phyloP scores from a whole-genome alignment of 768 basidiomycete genomes.

The Boletus barrowsii region DNA sequence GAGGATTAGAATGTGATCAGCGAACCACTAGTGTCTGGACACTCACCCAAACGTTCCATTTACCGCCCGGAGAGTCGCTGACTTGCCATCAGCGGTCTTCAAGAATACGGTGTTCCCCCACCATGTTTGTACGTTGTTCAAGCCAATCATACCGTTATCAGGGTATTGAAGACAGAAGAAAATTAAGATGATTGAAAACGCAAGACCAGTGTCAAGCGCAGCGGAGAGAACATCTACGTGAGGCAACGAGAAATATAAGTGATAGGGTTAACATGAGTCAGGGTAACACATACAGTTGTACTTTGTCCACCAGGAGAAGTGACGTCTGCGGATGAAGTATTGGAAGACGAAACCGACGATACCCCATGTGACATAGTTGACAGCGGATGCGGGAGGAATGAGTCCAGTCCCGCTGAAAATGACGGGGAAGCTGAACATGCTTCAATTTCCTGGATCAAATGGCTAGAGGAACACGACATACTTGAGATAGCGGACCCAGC shows the following conservation, averaged over 20 bases:
- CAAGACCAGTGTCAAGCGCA: conserved; percentile 68
- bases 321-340: conserved; percentile 55
- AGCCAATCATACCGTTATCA: conserved; percentile 55
- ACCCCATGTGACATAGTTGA: conserved; percentile 67
- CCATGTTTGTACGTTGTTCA: conserved; percentile 53
- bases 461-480: conserved; percentile 29
- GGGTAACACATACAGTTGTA: conserved; percentile 32
- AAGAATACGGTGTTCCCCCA: conserved; percentile 59
- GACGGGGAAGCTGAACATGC: conserved; percentile 38
- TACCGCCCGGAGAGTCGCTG: conserved; percentile 6
- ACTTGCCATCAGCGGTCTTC: conserved; percentile 31
- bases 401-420: conserved; percentile 56
- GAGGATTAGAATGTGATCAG: background rate
- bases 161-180: conserved; percentile 68
- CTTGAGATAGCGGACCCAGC: conserved; percentile 63
- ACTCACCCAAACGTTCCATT: conserved; percentile 31
- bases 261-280: conserved; percentile 7
- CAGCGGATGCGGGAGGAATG: conserved; percentile 65
- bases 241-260: background rate
- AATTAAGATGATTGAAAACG: conserved; percentile 52
- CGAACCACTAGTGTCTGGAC: background rate
- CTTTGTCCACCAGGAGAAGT: conserved; percentile 72
- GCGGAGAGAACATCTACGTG: conserved; percentile 61
- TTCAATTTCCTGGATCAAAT: background rate
- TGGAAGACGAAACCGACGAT: conserved; percentile 69